These are phyloP conservation scores for Ambrosia artemisiifolia DNA, from an alignment of 129 eudicot species.

Conservation along the genomic window DNA sequence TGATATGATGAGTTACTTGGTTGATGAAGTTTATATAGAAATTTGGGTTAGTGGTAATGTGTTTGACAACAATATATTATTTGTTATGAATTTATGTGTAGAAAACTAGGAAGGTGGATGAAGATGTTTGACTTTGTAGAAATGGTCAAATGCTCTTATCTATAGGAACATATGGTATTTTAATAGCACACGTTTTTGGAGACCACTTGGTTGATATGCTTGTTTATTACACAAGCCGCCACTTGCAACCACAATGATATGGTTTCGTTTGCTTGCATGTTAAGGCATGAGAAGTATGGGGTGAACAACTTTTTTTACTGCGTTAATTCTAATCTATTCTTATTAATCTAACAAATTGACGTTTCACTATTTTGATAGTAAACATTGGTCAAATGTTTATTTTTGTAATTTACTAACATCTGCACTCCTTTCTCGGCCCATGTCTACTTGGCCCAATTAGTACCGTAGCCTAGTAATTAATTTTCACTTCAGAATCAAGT, in stretches of 20 bases:
- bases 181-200: constrained; percentile 26
- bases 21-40: constrained; percentile 34
- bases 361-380: neutral
- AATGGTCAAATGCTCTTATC: constrained; percentile 42
- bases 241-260: neutral
- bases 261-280: constrained; percentile 7
- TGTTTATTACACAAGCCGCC: constrained; percentile 18
- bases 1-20: constrained; percentile 25
- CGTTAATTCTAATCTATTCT: too few species aligned
- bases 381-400: too few species aligned
- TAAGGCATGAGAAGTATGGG: neutral
- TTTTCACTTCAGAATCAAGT: too few species aligned
- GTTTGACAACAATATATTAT: constrained; percentile 1
- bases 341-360: too few species aligned
- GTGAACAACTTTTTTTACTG: too few species aligned
- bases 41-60: constrained; percentile 19
- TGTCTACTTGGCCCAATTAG: too few species aligned
- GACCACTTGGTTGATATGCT: constrained; percentile 19
- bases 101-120: neutral
- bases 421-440: too few species aligned
- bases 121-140: constrained; percentile 20
- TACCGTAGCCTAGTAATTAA: too few species aligned
- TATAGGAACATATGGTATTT: constrained; percentile 1
- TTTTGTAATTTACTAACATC: too few species aligned
- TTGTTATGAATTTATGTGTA: neutral